Evolutionary conservation across 2,329 filamentous ascomycete species (phyloP).

Genomic region (Arachnopeziza araneosa): DNA sequence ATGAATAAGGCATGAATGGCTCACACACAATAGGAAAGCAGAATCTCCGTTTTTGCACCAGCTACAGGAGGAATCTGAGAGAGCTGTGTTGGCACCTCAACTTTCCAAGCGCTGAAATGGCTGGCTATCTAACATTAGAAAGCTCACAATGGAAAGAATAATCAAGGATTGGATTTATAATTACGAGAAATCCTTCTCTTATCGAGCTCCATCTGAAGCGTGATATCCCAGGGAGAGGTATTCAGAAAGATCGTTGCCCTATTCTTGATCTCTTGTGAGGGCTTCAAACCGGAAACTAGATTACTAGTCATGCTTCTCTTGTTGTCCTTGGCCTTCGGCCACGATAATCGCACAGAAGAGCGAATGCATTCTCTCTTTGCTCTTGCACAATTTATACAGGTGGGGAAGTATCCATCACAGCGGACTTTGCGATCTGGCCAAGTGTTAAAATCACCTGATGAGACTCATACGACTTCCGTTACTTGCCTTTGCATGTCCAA

Average conservation of each 20-base stretch:
- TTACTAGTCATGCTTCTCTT: conserved; percentile 5
- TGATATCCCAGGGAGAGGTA: conserved; percentile 7
- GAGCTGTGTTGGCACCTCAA: not conserved
- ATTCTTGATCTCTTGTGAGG: not conserved
- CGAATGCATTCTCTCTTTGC: conserved; percentile 5
- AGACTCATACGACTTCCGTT: not conserved
- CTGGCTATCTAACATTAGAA: not conserved
- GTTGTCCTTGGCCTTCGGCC: conserved; percentile 3
- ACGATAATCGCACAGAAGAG: conserved; percentile 4
- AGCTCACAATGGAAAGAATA: not conserved
- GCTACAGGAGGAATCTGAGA: not conserved
- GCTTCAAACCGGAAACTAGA: not conserved
- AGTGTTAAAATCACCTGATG: not conserved
- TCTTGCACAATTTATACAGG: conserved; percentile 7
- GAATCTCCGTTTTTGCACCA: not conserved
- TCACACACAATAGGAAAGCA: conserved; percentile 2
- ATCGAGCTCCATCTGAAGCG: conserved; percentile 2
- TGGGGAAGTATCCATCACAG: conserved; percentile 7
- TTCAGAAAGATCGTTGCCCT: conserved; percentile 1
- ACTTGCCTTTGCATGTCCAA: conserved; percentile 9
- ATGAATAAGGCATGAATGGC: not conserved
- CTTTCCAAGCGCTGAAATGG: not conserved
- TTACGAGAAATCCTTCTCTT: conserved; percentile 2
- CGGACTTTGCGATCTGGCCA: conserved; percentile 8
- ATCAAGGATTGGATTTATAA: not conserved